phyloP scores from a whole-genome alignment of 2,329 filamentous ascomycete genomes.

The Aspergillus aculeatus region DNA sequence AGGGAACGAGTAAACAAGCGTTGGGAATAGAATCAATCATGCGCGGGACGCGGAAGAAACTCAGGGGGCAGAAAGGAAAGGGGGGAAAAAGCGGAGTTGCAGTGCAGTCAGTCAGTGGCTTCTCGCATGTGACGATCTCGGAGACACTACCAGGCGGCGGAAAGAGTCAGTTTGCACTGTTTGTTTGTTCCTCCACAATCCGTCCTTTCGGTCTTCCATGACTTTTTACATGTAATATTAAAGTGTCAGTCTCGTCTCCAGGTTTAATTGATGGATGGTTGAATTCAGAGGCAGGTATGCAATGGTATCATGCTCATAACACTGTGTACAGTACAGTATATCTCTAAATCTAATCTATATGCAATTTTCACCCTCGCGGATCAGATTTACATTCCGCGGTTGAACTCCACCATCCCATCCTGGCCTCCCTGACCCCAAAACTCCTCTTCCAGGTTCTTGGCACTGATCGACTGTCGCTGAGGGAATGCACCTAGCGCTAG shows the following conservation, averaged over 20 bases:
- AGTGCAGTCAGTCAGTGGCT: background rate
- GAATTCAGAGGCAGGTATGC: background rate
- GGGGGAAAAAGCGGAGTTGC: background rate
- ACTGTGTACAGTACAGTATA: background rate
- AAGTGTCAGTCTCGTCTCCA: too few relatives aligned
- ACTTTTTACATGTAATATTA: too few relatives aligned
- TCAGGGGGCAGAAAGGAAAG: background rate
- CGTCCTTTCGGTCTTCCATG: background rate
- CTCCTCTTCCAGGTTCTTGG: constrained; percentile 74
- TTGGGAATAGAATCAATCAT: background rate
- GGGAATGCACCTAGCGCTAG: constrained; percentile 90
- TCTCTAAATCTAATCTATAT: background rate
- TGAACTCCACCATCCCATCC: constrained; percentile 87
- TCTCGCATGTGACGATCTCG: background rate
- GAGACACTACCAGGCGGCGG: background rate
- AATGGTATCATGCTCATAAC: background rate
- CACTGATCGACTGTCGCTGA: constrained; percentile 79
- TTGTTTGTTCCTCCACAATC: background rate
- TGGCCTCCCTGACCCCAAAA: constrained; percentile 80
- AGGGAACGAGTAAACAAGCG: too few relatives aligned
- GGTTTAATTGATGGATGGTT: too few relatives aligned
- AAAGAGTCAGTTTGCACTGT: background rate
- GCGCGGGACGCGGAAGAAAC: background rate
- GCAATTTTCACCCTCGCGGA: background rate
- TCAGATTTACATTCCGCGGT: constrained; percentile 73